Conservation (phyloP, 768 basidiomycete species). For the Lentinula detonsa region DNA sequence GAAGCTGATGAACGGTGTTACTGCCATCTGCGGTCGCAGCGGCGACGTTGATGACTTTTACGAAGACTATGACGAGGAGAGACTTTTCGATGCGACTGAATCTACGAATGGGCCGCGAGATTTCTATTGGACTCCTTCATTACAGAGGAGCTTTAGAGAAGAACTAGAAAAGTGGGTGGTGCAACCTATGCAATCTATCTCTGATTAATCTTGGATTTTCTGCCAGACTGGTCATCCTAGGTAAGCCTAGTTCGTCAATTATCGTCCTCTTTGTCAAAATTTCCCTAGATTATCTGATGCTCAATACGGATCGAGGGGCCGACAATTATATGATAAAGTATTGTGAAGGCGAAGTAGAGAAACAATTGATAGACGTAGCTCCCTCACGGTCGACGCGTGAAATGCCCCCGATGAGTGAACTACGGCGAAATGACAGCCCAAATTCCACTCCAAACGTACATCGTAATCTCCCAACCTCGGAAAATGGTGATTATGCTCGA, state of each 20-base stretch:
- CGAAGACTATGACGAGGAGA: constrained; percentile 75
- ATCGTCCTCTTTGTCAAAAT: background rate
- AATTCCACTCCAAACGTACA: constrained; percentile 22
- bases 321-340: constrained; percentile 84
- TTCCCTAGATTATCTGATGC: constrained; percentile 76
- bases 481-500: constrained; percentile 41
- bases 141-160: constrained; percentile 81
- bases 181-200: background rate
- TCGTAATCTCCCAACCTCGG: constrained; percentile 29
- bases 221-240: constrained; percentile 73
- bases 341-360: constrained; percentile 77
- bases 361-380: constrained; percentile 66
- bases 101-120: constrained; percentile 46
- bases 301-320: constrained; percentile 77
- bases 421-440: constrained; percentile 30
- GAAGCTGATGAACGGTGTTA: constrained; percentile 59
- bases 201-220: constrained; percentile 3
- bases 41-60: constrained; percentile 65
- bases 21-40: constrained; percentile 80
- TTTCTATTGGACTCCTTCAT: constrained; percentile 77
- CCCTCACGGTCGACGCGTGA: constrained; percentile 64
- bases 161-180: constrained; percentile 80
- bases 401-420: constrained; percentile 72
- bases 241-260: constrained; percentile 28
- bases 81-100: constrained; percentile 63